A percentile compares a stretch with the other conserved stretches of the same genome.
These are phyloP conservation scores for Mallotus japonicus DNA, from an alignment of 441 rosid genomes.

Conservation along the genomic window DNA sequence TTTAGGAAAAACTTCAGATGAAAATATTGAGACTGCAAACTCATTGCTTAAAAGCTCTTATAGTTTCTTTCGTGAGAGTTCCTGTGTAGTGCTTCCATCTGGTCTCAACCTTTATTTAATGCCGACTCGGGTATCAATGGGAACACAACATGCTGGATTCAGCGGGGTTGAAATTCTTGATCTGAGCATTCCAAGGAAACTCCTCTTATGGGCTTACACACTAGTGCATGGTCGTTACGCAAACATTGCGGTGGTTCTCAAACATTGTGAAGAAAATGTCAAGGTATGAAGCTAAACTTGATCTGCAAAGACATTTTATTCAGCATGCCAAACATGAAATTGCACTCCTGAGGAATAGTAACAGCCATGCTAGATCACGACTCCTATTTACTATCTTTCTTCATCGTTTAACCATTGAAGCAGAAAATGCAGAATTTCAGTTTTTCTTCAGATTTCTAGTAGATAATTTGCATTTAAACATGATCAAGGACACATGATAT, in stretches of 20 bases:
- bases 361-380: background rate
- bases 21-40: conserved; percentile 68
- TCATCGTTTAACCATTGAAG: background rate
- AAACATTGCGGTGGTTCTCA: conserved; percentile 72
- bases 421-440: background rate
- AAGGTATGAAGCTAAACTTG: conserved; percentile 52
- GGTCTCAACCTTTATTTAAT: conserved; percentile 64
- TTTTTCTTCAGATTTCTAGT: background rate
- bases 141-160: conserved; percentile 46
- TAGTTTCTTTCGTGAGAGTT: conserved; percentile 85
- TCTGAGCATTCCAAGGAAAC: conserved; percentile 86
- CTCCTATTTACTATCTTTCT: background rate
- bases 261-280: conserved; percentile 83
- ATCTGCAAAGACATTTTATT: background rate
- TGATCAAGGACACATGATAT: background rate
- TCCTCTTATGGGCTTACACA: conserved; percentile 91
- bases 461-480: background rate
- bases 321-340: background rate
- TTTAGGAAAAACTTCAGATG: conserved; percentile 59
- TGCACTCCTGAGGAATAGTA: background rate
- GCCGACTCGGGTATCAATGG: conserved; percentile 47
- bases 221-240: conserved; percentile 72
- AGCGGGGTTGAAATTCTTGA: conserved; percentile 83
- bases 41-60: conserved; percentile 72
- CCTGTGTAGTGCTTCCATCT: conserved; percentile 60